Percentiles rank a stretch among this genome's conserved stretches.
phyloP scores from a whole-genome alignment of 768 basidiomycete genomes.

The Lentinula detonsa region DNA sequence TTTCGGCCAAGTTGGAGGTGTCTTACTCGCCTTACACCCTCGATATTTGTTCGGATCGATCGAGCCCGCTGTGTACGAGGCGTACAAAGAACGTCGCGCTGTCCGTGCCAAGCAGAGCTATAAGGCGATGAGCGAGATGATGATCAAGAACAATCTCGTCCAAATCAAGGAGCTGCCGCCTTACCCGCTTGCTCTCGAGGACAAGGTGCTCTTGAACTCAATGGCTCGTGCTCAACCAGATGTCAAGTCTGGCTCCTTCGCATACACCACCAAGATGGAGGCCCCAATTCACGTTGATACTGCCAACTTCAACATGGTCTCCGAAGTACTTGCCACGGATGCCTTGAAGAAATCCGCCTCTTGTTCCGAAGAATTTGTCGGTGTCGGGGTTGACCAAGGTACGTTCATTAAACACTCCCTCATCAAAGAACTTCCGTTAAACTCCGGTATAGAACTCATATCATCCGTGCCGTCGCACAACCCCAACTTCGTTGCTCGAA shows the following conservation, averaged over 20 bases:
- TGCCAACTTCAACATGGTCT: slow-evolving; percentile 63
- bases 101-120: slow-evolving; percentile 67
- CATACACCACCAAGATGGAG: slow-evolving; percentile 63
- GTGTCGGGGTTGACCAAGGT: slow-evolving; percentile 92
- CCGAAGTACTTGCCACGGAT: slow-evolving; percentile 41
- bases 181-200: slow-evolving; percentile 81
- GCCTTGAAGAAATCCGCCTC: slow-evolving; percentile 18
- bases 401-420: slow-evolving; percentile 12
- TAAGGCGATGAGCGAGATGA: slow-evolving; percentile 93
- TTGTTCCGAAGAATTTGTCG: slow-evolving; percentile 43
- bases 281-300: slow-evolving; percentile 47
- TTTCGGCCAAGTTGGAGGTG: slow-evolving; percentile 98
- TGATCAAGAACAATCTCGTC: slow-evolving; percentile 90
- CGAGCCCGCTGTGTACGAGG: slow-evolving; percentile 68
- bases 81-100: slow-evolving; percentile 68
- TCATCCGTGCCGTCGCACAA: slow-evolving; percentile 88
- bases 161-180: slow-evolving; percentile 93
- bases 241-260: slow-evolving; percentile 81
- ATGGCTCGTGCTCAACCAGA: slow-evolving; percentile 80
- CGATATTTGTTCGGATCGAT: slow-evolving; percentile 85
- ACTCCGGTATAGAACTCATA: slow-evolving; percentile 63
- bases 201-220: slow-evolving; percentile 84
- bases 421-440: slow-evolving; percentile 5
- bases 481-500: slow-evolving; percentile 79
- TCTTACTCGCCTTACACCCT: slow-evolving; percentile 82